Conservation (phyloP, 768 basidiomycete species). For the Trametes cinnabarina region DNA sequence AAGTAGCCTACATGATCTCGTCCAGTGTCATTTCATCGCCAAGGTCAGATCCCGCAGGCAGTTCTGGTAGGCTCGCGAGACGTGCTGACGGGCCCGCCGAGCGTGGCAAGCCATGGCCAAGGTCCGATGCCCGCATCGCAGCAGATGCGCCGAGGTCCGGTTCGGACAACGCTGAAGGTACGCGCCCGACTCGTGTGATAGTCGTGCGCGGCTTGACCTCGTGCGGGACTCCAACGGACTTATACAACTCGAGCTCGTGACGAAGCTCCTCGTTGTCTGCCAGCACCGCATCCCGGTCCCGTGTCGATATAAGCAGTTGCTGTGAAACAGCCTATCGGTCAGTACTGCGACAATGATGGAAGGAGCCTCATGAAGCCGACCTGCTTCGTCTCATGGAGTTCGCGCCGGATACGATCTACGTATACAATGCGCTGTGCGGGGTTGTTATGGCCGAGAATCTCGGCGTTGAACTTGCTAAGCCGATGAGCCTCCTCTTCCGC, state of each 20-base stretch:
- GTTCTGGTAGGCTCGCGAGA: slow-evolving; percentile 15
- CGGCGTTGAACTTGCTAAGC: slow-evolving; percentile 81
- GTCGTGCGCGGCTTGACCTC: slow-evolving; percentile 33
- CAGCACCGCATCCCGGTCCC: slow-evolving; percentile 31
- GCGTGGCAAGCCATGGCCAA: neutral
- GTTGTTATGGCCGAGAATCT: slow-evolving; percentile 82
- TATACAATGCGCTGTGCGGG: slow-evolving; percentile 85
- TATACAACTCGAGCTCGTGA: slow-evolving; percentile 35
- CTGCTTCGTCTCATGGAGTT: slow-evolving; percentile 78
- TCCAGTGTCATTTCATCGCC: slow-evolving; percentile 33
- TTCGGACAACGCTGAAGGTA: slow-evolving; percentile 17
- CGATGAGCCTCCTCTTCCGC: slow-evolving; percentile 76
- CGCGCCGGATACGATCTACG: slow-evolving; percentile 77
- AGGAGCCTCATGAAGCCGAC: slow-evolving; percentile 42
- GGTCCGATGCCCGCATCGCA: neutral
- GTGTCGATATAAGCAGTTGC: slow-evolving; percentile 31
- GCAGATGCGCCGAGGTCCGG: neutral
- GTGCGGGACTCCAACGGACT: slow-evolving; percentile 31
- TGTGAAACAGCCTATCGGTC: slow-evolving; percentile 1
- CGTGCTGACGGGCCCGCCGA: slow-evolving; percentile 4
- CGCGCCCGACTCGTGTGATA: slow-evolving; percentile 33
- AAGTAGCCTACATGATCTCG: slow-evolving; percentile 25
- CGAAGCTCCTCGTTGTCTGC: slow-evolving; percentile 32
- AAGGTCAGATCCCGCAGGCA: slow-evolving; percentile 14
- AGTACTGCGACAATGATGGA: neutral